Base-by-base conservation (phyloP, 2,329 filamentous ascomycete genomes). In the Endocalyx cinctus region DNA sequence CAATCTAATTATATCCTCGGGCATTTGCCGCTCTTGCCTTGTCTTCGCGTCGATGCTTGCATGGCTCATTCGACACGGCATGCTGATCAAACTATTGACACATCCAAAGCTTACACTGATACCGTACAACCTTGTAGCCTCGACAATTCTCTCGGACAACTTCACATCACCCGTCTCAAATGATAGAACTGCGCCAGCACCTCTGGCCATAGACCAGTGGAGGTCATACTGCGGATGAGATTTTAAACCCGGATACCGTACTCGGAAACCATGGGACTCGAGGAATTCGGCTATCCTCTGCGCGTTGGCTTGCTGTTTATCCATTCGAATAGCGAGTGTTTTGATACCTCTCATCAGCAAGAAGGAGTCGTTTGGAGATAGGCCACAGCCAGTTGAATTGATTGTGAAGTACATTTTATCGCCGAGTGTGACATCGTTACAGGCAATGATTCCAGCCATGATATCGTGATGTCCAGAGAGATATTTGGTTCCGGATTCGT, bases 61-160 rank as follows among this genome's bases (percentile, higher is more conserved):
- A 63, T 98, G 92, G 64, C 90, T 97, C 94, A 98, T 98, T 54
- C 90, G 88, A 66, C 92, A 98, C 7, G 92, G 90, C 90, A 98
- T 96, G 67, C 89, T 96, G 63, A 98, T 98, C 59, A 98, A 69
- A 58, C 87, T 94, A 68, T 98, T 98, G 46, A 98, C 92, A 59
- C 92, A 97, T 29, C 92, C 92, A 58, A 98, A 98, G 55, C 87
- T 95, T 39, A 98, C 92, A 46, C 86, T 94, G 50, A 98, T 98
- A 20, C 85, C 88, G 81, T 87, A 98, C 19, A 98, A 70, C 45
- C 85, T 79, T 3, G 92, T 86, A 18, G 85, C 86, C 65, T 97
- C 92, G 5, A 98, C 92, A 51, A 98, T 96, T 25, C 89, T 78
- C 66, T 96, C 87, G 5, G 86, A 94, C 19, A 96, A 64, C 6